Percentiles rank a stretch among this genome's conserved stretches.
These are phyloP conservation scores for Argentina anserina DNA, from an alignment of 306 rosid genomes.

Conservation along the genomic window DNA sequence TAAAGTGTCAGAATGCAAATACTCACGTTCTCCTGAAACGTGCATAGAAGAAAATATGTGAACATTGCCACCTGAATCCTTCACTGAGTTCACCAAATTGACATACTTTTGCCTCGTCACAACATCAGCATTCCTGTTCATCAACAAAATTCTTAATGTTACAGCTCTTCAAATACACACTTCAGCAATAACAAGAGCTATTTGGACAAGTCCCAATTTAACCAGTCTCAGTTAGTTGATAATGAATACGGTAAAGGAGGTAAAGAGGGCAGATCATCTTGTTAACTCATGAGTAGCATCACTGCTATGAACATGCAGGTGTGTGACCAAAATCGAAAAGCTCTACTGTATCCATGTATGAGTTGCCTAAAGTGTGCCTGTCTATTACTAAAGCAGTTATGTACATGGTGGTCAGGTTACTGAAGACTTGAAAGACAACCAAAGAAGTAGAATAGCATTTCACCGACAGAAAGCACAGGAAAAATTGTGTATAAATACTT, in stretches of 20 bases:
- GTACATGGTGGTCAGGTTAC: not conserved
- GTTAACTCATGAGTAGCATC: not conserved
- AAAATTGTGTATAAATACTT: not conserved
- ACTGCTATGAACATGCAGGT: not conserved
- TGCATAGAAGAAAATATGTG: slow-evolving; percentile 93
- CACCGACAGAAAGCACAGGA: not conserved
- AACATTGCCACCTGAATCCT: slow-evolving; percentile 80
- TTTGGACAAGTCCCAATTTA: not conserved
- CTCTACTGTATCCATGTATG: not conserved
- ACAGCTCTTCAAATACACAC: not conserved
- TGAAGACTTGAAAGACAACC: not conserved
- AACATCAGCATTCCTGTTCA: slow-evolving; percentile 70
- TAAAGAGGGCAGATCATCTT: not conserved
- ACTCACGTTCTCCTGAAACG: slow-evolving; percentile 98
- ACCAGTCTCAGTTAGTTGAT: slow-evolving; percentile 2
- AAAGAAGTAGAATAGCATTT: not conserved
- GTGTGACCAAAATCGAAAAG: not conserved
- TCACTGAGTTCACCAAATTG: slow-evolving; percentile 75
- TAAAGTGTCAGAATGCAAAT: slow-evolving; percentile 6
- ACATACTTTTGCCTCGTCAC: slow-evolving; percentile 58
- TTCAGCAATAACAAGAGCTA: not conserved
- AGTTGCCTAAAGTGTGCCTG: not conserved
- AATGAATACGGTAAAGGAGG: slow-evolving; percentile 18
- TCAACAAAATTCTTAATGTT: slow-evolving; percentile 10
- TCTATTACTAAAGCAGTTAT: not conserved